Evolutionary conservation across 257 asterid genomes (phyloP), one percentile per base, ranked within the genome.

Genomic region (Euphrasia confusa): DNA sequence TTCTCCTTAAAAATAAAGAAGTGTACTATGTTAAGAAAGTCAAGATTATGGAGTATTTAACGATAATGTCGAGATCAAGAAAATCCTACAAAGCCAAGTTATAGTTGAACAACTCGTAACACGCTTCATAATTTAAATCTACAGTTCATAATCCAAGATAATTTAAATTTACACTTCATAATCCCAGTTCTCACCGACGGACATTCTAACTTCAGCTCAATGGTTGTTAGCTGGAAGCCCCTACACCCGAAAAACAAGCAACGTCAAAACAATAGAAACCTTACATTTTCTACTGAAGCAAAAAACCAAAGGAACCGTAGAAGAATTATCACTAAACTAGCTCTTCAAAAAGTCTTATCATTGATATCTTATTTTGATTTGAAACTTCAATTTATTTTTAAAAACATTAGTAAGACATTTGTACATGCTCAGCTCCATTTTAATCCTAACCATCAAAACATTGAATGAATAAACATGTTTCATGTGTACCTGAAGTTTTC

Each of bases 401-500:
- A 11, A 44, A 44, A 44, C 40, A 35, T 35, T 44, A 44, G 49
- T 11, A 11, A 44, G 49, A 44, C 4, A 0, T 1, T 44, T 10
- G 3, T 44, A 44, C 13, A 42, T 1, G 6, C 12, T 13, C 5
- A 4, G 49, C 49, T 44, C 13, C 49, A 44, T 44, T 44, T 44
- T 2, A 13, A 13, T 44, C 49, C 15, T 11, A 44, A 44, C 15
- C 5, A 44, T 44, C 17, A 44, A 44, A 66, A 61, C 61, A 63
- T 63, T 5, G 55, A 53, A 63, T 27, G 64, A 42, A 65, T 30
- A 12, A 21, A 57, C 62, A 13, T 61, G 12, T 12, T 7, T 11
- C 2, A 53, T 69, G 37, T 50, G 50, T 76, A 90, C 93, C 95
- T 71, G 88, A 84, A 58, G 88, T 78, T 79, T 77, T 79, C 35